Evolutionary conservation across 2,329 filamentous ascomycete species (phyloP).

Genomic region (Fusarium anthophilum): DNA sequence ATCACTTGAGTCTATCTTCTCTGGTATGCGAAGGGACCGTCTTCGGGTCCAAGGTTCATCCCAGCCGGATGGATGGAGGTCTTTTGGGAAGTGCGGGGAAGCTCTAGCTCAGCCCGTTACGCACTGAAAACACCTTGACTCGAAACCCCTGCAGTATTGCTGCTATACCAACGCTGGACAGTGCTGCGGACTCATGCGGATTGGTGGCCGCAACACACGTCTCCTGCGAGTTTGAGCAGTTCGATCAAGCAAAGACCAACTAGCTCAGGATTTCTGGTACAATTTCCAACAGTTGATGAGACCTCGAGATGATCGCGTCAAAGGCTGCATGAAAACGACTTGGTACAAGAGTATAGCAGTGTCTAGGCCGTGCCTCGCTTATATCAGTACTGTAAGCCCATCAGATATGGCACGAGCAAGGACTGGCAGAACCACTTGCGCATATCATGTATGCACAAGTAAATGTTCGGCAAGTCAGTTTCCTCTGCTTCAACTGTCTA

Average conservation of each 20-base stretch:
- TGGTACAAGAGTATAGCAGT: constrained; percentile 28
- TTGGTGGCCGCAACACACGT: background rate
- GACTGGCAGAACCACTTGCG: background rate
- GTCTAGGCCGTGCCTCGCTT: constrained; percentile 22
- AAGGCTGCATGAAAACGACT: constrained; percentile 17
- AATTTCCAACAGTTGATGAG: background rate
- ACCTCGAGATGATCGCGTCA: background rate
- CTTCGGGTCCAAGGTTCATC: constrained; percentile 35
- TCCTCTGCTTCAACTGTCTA: background rate
- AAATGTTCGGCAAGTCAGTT: constrained; percentile 9
- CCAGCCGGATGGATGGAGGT: constrained; percentile 40
- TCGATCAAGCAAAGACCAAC: background rate
- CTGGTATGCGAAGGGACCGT: constrained; percentile 25
- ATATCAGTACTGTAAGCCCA: constrained; percentile 32
- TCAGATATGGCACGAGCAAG: constrained; percentile 18
- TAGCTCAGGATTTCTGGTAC: background rate
- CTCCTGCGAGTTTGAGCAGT: background rate
- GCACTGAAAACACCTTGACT: constrained; percentile 29
- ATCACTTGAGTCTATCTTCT: constrained; percentile 12
- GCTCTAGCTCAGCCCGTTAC: constrained; percentile 8
- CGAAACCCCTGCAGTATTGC: constrained; percentile 9
- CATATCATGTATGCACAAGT: background rate
- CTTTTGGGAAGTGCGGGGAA: constrained; percentile 40
- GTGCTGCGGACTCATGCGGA: background rate
- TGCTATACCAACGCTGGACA: background rate